A percentile compares a stretch with the other conserved stretches of the same genome.
These are phyloP conservation scores for Lepiota subincarnata DNA, from an alignment of 768 basidiomycete species.

Conservation along the genomic window DNA sequence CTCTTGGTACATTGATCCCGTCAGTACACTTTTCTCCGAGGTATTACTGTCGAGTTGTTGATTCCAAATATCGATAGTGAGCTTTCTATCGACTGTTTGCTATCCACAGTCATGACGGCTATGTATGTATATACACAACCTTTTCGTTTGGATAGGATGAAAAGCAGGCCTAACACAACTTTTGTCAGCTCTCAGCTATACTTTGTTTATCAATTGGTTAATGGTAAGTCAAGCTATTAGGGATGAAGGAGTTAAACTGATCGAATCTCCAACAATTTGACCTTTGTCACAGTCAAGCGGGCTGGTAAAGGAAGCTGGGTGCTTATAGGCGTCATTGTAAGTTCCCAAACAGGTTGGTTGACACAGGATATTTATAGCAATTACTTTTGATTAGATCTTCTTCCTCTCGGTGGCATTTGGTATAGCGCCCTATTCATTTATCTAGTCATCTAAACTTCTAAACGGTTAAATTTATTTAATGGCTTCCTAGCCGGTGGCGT, in stretches of 20 bases:
- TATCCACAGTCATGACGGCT: constrained; percentile 38
- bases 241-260: too few relatives aligned
- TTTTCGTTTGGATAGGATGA: too few relatives aligned
- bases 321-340: constrained; percentile 25
- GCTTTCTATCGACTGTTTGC: constrained; percentile 36
- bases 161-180: not conserved
- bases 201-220: constrained; percentile 38
- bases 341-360: not conserved
- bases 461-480: not conserved
- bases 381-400: constrained; percentile 15
- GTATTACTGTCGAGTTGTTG: not conserved
- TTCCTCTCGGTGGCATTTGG: constrained; percentile 29
- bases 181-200: constrained; percentile 38
- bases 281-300: constrained; percentile 21
- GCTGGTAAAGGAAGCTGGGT: constrained; percentile 23
- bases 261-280: too few relatives aligned
- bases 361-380: not conserved
- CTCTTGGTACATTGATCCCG: constrained; percentile 35
- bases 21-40: constrained; percentile 20
- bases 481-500: constrained; percentile 22
- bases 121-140: constrained; percentile 25
- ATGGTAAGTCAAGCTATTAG: constrained; percentile 19
- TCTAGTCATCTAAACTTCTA: too few relatives aligned
- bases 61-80: constrained; percentile 6
- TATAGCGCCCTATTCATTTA: constrained; percentile 3